phyloP scores from a whole-genome alignment of 148 eudicot species.

The Amaranthus palmeri region DNA sequence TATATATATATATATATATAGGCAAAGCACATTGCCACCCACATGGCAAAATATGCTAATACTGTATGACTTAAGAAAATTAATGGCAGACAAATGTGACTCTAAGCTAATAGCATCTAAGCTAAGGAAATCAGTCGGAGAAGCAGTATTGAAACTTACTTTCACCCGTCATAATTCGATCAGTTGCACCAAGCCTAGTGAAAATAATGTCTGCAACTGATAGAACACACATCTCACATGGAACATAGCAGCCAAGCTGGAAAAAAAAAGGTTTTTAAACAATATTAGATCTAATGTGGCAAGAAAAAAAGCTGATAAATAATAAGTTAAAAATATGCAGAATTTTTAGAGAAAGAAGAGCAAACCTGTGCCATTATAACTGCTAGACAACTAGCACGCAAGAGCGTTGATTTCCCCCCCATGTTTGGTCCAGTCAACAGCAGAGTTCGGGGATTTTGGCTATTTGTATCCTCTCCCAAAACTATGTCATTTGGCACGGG shows the following conservation, averaged over 20 bases:
- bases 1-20: not conserved
- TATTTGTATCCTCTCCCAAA: slow-evolving; percentile 58
- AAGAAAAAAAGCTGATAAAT: not conserved
- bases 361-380: slow-evolving; percentile 85
- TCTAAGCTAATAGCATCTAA: not conserved
- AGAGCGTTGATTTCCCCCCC: slow-evolving; percentile 98
- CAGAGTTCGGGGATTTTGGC: slow-evolving; percentile 55
- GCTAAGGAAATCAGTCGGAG: slow-evolving; percentile 7
- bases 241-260: slow-evolving; percentile 97
- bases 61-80: not conserved
- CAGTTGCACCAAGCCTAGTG: slow-evolving; percentile 96
- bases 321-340: not conserved
- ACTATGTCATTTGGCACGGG: slow-evolving; percentile 84
- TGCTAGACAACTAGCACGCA: slow-evolving; percentile 87
- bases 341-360: not conserved
- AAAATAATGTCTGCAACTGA: slow-evolving; percentile 87
- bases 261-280: slow-evolving; percentile 18
- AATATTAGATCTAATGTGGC: slow-evolving; percentile 1
- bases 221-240: slow-evolving; percentile 64
- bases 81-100: not conserved
- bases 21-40: not conserved
- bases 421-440: slow-evolving; percentile 99
- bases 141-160: slow-evolving; percentile 53
- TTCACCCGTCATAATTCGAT: slow-evolving; percentile 96
- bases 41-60: not conserved